Conservation (phyloP, 2,329 filamentous ascomycete genomes). For the Eutypella sp. region DNA sequence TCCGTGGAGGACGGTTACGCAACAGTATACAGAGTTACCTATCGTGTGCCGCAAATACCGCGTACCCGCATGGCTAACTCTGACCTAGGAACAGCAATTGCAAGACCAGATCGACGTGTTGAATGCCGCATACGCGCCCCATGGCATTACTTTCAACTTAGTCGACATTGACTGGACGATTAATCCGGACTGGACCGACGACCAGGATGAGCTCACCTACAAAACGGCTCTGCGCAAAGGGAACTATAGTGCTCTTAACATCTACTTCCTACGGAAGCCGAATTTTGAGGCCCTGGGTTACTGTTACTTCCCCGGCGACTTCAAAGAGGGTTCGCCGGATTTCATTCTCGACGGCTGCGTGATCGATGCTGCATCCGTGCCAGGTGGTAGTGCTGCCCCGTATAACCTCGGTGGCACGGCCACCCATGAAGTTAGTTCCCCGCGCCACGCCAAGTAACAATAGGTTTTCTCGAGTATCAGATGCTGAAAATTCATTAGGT, state of each 20-base stretch:
- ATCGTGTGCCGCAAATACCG: neutral
- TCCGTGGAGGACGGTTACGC: conserved; percentile 29
- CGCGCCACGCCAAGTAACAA: too few species aligned
- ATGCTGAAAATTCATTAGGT: neutral
- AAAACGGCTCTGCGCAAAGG: conserved; percentile 41
- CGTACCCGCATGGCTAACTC: conserved; percentile 7
- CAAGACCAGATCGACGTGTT: conserved; percentile 39
- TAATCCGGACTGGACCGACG: conserved; percentile 41
- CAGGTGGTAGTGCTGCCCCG: conserved; percentile 19
- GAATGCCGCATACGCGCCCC: conserved; percentile 38
- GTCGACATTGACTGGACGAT: conserved; percentile 39
- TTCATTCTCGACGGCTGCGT: conserved; percentile 32
- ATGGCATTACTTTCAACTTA: conserved; percentile 41
- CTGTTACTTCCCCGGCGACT: conserved; percentile 41
- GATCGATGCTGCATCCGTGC: conserved; percentile 20
- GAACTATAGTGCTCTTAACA: conserved; percentile 39
- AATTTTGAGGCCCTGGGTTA: conserved; percentile 32
- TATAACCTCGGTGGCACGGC: conserved; percentile 32
- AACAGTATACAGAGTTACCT: conserved; percentile 21
- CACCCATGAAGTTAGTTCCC: conserved; percentile 29
- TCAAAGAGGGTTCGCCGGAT: conserved; percentile 23
- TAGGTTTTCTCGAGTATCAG: too few species aligned
- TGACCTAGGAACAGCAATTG: conserved; percentile 28
- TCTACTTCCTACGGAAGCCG: conserved; percentile 39
- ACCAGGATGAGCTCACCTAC: conserved; percentile 35